phyloP scores from a whole-genome alignment of 805 yeast species.

The Lipomyces yamanashiensis region DNA sequence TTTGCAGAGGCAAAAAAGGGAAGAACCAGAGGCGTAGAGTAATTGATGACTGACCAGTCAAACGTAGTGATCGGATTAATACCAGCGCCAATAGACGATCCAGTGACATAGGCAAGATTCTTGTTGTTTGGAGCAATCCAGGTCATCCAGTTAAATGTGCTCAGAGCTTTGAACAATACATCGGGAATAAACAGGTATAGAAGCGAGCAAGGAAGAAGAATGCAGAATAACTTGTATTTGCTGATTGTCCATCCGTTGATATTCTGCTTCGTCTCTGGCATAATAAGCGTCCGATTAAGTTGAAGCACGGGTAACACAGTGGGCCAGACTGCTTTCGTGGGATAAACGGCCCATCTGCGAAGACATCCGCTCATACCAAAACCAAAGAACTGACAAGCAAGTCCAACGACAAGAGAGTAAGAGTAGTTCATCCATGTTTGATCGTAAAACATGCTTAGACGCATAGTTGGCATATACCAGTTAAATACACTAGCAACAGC shows the following conservation, averaged over 20 bases:
- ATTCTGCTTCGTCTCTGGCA: constrained; percentile 49
- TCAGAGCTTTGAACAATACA: constrained; percentile 61
- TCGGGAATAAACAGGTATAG: constrained; percentile 72
- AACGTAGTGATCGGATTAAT: constrained; percentile 44
- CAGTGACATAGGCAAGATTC: constrained; percentile 60
- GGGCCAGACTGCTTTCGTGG: constrained; percentile 62
- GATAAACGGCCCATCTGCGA: constrained; percentile 52
- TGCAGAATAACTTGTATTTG: constrained; percentile 55
- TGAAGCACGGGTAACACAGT: constrained; percentile 54
- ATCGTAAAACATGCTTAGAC: constrained; percentile 43
- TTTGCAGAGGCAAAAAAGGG: constrained; percentile 51
- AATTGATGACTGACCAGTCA: constrained; percentile 51
- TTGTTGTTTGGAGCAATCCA: constrained; percentile 47
- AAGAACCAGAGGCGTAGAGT: constrained; percentile 44
- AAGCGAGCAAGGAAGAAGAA: constrained; percentile 52
- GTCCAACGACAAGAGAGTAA: constrained; percentile 57
- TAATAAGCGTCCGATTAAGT: constrained; percentile 44
- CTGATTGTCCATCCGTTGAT: constrained; percentile 65
- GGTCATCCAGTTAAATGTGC: constrained; percentile 61
- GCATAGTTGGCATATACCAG: constrained; percentile 17
- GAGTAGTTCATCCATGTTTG: constrained; percentile 48
- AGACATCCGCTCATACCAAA: too few relatives aligned
- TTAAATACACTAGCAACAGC: neutral
- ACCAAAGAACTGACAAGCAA: too few relatives aligned
- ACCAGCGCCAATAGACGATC: constrained; percentile 60